Conservation (phyloP, 2,329 filamentous ascomycete species). For the Stachybotrys chlorohalonatus region DNA sequence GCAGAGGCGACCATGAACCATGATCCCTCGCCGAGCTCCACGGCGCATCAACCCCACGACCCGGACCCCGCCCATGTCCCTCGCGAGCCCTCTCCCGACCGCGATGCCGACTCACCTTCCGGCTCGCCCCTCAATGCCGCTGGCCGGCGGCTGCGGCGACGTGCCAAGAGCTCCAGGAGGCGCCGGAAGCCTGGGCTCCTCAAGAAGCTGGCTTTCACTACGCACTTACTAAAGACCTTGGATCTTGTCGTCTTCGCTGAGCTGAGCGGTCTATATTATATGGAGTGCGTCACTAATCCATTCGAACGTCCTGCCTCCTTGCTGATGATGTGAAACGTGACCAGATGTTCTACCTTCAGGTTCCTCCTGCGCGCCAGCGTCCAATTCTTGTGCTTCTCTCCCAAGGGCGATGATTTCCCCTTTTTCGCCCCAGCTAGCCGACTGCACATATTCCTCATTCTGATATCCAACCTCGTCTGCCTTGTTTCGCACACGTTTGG, state of each 20-base stretch:
- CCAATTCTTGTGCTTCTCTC: constrained; percentile 56
- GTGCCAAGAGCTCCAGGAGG: constrained; percentile 26
- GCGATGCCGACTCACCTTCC: constrained; percentile 4
- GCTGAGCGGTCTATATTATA: constrained; percentile 58
- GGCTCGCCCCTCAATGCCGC: constrained; percentile 7
- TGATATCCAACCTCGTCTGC: constrained; percentile 51
- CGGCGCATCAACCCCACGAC: constrained; percentile 19
- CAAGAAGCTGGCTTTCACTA: constrained; percentile 53
- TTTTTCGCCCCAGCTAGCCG: constrained; percentile 46
- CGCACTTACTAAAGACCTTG: constrained; percentile 49
- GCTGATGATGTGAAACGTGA: constrained; percentile 3
- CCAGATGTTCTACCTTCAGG: constrained; percentile 56
- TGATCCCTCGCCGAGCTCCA: constrained; percentile 35
- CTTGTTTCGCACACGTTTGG: constrained; percentile 49
- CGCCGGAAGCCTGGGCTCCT: constrained; percentile 32
- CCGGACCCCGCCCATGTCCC: constrained; percentile 5
- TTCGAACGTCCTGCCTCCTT: not conserved
- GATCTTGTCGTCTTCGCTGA: constrained; percentile 57
- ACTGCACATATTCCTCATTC: constrained; percentile 47
- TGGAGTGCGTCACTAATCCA: constrained; percentile 43
- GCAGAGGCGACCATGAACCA: constrained; percentile 39
- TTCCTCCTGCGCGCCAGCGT: constrained; percentile 48
- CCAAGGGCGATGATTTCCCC: constrained; percentile 48
- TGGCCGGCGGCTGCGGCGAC: constrained; percentile 12
- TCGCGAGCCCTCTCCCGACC: not conserved